Evolutionary conservation across 139 green algal species (phyloP).

Genomic region (Volvox reticuliferus): DNA sequence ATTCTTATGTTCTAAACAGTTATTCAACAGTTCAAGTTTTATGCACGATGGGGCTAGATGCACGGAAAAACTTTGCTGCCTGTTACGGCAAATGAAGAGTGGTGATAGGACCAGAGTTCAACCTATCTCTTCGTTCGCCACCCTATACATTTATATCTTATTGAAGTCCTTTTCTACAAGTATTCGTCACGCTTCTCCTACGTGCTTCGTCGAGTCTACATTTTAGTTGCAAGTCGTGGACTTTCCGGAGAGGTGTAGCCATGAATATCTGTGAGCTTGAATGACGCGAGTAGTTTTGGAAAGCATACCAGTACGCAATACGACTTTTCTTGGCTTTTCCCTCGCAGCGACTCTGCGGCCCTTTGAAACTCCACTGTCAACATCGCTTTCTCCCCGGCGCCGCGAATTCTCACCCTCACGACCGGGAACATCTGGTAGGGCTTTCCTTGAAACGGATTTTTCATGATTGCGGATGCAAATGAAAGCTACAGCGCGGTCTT

Average conservation of each 20-base stretch:
- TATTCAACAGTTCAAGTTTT: too few species aligned
- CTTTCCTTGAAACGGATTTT: not conserved
- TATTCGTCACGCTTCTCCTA: too few species aligned
- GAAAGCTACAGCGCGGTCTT: not conserved
- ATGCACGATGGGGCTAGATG: too few species aligned
- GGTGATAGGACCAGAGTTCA: too few species aligned
- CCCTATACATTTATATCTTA: too few species aligned
- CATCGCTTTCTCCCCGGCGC: not conserved
- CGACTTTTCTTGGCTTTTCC: not conserved
- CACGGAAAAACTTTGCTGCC: too few species aligned
- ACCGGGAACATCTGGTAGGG: slow-evolving; percentile 17
- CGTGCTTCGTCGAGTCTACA: too few species aligned
- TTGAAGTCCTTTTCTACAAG: too few species aligned
- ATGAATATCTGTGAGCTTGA: slow-evolving; percentile 22
- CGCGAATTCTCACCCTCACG: slow-evolving; percentile 24
- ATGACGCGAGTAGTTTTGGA: not conserved
- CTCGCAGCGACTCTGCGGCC: slow-evolving; percentile 11
- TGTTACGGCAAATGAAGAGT: too few species aligned
- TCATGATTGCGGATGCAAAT: not conserved
- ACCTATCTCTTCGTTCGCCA: too few species aligned
- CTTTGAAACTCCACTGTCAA: slow-evolving; percentile 21
- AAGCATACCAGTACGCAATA: too few species aligned
- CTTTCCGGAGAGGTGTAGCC: not conserved
- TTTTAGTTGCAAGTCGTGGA: not conserved
- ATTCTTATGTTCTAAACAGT: too few species aligned